These are phyloP conservation scores for Cyclocybe cylindracea DNA, from an alignment of 768 basidiomycete genomes.

Conservation along the genomic window DNA sequence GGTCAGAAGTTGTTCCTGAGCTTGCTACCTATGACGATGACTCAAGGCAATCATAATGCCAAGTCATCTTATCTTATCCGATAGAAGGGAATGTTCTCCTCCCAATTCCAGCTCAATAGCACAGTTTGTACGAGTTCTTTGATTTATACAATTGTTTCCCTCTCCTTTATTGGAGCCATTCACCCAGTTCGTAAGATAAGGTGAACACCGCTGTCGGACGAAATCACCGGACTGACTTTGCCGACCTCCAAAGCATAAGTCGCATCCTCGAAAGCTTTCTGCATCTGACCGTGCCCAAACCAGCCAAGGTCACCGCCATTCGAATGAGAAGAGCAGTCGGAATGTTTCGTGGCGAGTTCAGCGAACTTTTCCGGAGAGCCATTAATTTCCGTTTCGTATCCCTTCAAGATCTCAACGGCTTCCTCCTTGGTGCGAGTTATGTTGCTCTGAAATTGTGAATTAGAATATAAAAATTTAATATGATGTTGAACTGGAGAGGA, in stretches of 20 bases:
- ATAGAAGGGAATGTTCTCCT: background rate
- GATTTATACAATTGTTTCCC: background rate
- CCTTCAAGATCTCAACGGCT: constrained; percentile 77
- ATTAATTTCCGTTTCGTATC: constrained; percentile 63
- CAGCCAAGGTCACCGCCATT: constrained; percentile 86
- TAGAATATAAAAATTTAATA: background rate
- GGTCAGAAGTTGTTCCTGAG: no score
- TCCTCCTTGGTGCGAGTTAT: constrained; percentile 90
- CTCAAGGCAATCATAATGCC: no score
- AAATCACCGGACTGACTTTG: constrained; percentile 79
- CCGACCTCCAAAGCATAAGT: constrained; percentile 71
- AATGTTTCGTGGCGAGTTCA: constrained; percentile 71
- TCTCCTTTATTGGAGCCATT: constrained; percentile 15
- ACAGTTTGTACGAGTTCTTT: background rate
- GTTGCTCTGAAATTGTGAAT: constrained; percentile 45
- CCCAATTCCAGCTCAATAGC: no score
- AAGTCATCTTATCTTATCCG: constrained; percentile 1
- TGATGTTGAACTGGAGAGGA: background rate
- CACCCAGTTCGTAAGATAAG: constrained; percentile 85
- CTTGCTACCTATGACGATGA: no score
- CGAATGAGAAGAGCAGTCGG: constrained; percentile 87
- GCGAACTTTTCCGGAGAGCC: constrained; percentile 65
- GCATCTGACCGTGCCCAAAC: constrained; percentile 91
- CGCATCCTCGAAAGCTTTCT: constrained; percentile 95
- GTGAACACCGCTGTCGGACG: constrained; percentile 95